These are phyloP conservation scores for Giardia muris DNA, from an alignment of 208 protist genomes.

Conservation along the genomic window DNA sequence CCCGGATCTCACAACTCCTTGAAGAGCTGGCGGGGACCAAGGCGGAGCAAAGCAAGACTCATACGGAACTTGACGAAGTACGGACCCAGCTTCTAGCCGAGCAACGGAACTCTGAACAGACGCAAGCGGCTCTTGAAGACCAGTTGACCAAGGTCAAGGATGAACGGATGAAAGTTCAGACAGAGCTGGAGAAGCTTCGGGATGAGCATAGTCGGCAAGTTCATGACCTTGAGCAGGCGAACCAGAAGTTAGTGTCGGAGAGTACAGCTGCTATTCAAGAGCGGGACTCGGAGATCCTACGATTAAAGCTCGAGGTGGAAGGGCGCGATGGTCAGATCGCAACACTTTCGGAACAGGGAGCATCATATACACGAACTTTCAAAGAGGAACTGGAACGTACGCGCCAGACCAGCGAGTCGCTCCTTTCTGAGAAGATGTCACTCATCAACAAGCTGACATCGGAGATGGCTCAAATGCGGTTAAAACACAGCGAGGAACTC, in stretches of 20 bases:
- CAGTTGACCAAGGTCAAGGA: background rate
- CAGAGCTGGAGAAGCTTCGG: background rate
- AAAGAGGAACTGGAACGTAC: background rate
- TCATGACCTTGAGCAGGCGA: background rate
- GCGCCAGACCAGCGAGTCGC: background rate
- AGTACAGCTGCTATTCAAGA: background rate
- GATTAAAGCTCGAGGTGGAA: background rate
- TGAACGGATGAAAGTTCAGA: background rate
- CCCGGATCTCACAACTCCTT: background rate
- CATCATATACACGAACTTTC: background rate
- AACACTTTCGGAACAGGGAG: background rate
- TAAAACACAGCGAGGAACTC: background rate
- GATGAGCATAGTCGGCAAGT: background rate
- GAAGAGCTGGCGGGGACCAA: background rate
- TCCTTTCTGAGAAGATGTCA: background rate
- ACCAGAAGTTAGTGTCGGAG: background rate
- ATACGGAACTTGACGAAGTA: background rate
- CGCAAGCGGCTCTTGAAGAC: background rate
- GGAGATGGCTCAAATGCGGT: background rate
- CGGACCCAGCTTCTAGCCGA: background rate
- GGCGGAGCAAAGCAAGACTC: background rate
- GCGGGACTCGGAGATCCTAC: background rate
- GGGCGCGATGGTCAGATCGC: background rate
- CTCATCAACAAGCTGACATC: background rate
- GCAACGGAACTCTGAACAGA: background rate